phyloP scores from a whole-genome alignment of 345 rosid genomes.

The Corchorus capsularis region DNA sequence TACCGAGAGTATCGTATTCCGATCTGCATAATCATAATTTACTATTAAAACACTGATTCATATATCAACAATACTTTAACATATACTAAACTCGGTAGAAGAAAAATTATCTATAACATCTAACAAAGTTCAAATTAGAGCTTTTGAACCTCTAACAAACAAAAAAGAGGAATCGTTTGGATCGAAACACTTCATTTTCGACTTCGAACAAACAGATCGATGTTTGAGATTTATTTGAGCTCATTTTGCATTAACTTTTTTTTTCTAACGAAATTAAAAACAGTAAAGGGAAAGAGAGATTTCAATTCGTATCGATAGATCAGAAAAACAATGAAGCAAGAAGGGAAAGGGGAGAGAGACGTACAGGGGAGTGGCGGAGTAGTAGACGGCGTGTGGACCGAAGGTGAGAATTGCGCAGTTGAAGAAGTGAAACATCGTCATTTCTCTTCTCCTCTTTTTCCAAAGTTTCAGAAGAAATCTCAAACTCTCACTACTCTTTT shows the following conservation, averaged over 20 bases:
- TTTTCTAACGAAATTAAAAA: neutral
- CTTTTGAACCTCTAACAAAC: neutral
- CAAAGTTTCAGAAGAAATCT: neutral
- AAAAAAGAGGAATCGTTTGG: neutral
- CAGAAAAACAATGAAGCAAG: neutral
- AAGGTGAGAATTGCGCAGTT: conserved; percentile 98
- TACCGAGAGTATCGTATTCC: conserved; percentile 96
- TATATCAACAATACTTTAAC: neutral
- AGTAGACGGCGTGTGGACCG: conserved; percentile 98
- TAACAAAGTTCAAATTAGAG: neutral
- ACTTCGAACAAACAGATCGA: conserved; percentile 9
- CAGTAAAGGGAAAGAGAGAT: neutral
- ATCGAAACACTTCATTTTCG: neutral
- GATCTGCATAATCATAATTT: conserved; percentile 53
- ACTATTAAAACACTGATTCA: neutral
- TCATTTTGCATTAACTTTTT: neutral
- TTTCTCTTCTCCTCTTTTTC: conserved; percentile 23
- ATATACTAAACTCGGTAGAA: neutral
- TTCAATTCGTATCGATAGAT: conserved; percentile 23
- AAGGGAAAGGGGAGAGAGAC: conserved; percentile 1
- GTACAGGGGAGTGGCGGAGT: conserved; percentile 96
- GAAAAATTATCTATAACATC: neutral
- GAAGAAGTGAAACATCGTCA: conserved; percentile 98
- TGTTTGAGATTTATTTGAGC: neutral
- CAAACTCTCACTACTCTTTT: neutral